Base-by-base conservation (phyloP, 768 basidiomycete genomes). In the Leucosporidium yakuticum region DNA sequence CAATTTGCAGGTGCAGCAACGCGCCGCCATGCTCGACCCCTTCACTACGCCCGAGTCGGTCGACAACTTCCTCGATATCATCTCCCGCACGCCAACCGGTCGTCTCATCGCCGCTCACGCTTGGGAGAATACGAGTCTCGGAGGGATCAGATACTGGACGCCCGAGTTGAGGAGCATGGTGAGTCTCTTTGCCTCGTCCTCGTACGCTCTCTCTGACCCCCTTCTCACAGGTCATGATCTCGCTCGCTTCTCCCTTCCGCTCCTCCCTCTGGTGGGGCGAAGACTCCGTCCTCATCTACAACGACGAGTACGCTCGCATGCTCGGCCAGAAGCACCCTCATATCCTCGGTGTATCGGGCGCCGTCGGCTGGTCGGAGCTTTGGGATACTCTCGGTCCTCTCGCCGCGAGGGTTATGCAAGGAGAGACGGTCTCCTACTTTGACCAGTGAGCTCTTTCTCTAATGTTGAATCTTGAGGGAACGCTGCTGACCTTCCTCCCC, bases 311-410 rank as follows among this genome's bases (percentile, higher is more conserved):
- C 50, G 64, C 70, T 58, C 59, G 54, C 47, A 67, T 69, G 14
- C 69, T 69, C 4, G 63, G 64, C 1, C 5, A 21, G 23, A 73
- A 73, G n/a, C 72, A 73, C 49, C 72, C 72, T 0, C 53, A 47
- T 0, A 47, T 73, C 15, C 62, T 73, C 34, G 72, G 72, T 2
- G 14, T 27, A 3, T 25, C 69, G 0, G 64, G 58, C 0, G 31
- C 49, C n/a, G 56, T 60, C 21, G 69, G 68, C 9, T 73, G 72
- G 72, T 36, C 50, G 1, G 69, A 73, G 29, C 53, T 73, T 6
- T 73, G 71, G 71, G 71, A 73, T 44, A 69, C 66, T 6, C 55
- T 73, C 4, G 57, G 63, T 25, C 39, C 60, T 7, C 48, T 73
- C 12, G 69, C 71, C 17, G 25, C 29, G 39, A 23, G 23, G 49